Base-by-base conservation (phyloP, 345 rosid genomes). In the Atalantia buxifolia region DNA sequence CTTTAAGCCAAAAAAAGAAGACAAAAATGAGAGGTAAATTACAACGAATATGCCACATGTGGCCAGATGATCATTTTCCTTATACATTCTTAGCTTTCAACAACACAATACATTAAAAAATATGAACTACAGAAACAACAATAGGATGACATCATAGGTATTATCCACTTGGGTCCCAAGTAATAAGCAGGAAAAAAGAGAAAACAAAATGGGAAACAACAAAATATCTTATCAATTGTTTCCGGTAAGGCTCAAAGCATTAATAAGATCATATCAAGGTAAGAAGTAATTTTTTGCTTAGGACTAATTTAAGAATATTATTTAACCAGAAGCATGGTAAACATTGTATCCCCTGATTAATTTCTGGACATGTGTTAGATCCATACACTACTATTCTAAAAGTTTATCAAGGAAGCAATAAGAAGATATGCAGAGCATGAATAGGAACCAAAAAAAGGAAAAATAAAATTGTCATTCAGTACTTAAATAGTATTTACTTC, bases 401-500 rank as follows among this genome's bases (percentile, higher is more conserved):
- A 59, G 35, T 31, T 60, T 24, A n/a, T 57, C 1, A 1, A n/a
- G n/a, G 33, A 5, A 72, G 33, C 66, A 72, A 24, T 57, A 38
- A 73, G 33, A n/a, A 22, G 66, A 59, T 72, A 72, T 36, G 30
- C 35, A 74, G 50, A 24, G 40, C 25, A 40, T n/a, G 1, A 24
- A 24, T 36, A 64, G 45, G 63, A 45, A 38, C 28, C 56, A 19
- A 24, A 48, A 16, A 33, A 76, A 59, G 16, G 38, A 30, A 76
- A 61, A 76, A 27, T 36, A 48, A 60, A 59, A 67, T 40, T 5
- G 61, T 50, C 33, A 78, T 45, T 66, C 22, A 53, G 24, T 35
- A 18, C 12, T 62, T 60, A 53, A 42, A 5, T 27, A 73, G 80
- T 36, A 80, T 57, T 88, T 91, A 95, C 98, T 95, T 95, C 62